phyloP scores from a whole-genome alignment of 345 rosid genomes.

The Hevea brasiliensis region DNA sequence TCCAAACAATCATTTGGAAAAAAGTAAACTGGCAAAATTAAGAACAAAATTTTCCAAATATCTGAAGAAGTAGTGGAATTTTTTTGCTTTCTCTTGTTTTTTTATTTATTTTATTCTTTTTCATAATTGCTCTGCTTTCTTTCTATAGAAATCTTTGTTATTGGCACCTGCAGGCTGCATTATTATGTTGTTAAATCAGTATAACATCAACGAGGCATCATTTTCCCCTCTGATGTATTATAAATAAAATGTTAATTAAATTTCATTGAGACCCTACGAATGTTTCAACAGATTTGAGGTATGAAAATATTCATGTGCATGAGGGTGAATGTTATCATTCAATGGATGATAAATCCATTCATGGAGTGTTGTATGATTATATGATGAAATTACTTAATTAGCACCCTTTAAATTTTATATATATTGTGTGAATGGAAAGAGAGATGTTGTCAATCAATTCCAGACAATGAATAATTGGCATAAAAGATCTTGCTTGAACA shows the following conservation, averaged over 20 bases:
- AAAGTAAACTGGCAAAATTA: too few relatives aligned
- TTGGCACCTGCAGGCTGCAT: not conserved
- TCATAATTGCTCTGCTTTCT: not conserved
- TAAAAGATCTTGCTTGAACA: conserved; percentile 11
- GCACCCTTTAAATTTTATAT: too few relatives aligned
- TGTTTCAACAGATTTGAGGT: not conserved
- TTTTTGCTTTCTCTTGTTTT: not conserved
- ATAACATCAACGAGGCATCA: not conserved
- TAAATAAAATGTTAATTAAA: not conserved
- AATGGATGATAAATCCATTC: not conserved
- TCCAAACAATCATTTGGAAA: too few relatives aligned
- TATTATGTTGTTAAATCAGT: not conserved
- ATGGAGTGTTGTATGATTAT: too few relatives aligned
- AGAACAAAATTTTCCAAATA: too few relatives aligned
- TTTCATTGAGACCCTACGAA: not conserved
- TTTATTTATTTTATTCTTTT: too few relatives aligned
- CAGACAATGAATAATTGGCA: not conserved
- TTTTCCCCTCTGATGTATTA: not conserved
- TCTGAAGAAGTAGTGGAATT: too few relatives aligned
- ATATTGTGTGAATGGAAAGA: too few relatives aligned
- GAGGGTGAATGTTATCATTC: not conserved
- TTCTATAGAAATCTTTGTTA: too few relatives aligned
- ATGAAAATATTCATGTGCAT: not conserved
- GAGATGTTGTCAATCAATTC: not conserved
- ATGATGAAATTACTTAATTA: too few relatives aligned